These are phyloP conservation scores for Thielaviopsis populi DNA, from an alignment of 2,329 filamentous ascomycete species.

Conservation along the genomic window DNA sequence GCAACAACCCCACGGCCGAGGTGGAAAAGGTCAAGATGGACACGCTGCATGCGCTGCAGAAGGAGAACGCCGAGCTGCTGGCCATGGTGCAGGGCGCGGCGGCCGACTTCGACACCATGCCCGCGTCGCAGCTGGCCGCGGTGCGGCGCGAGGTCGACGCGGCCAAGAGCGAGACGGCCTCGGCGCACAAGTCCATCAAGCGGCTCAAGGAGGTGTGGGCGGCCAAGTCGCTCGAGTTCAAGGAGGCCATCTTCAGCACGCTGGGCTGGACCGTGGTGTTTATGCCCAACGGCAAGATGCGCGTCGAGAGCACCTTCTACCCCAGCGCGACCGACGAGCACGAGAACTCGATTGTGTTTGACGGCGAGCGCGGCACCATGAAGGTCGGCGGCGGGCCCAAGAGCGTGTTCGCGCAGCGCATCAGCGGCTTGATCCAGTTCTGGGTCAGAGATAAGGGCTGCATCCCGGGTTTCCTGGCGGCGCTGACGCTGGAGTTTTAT, in stretches of 20 bases:
- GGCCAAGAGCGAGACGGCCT: slow-evolving; percentile 50
- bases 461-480: slow-evolving; percentile 84
- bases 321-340: slow-evolving; percentile 54
- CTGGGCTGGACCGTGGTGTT: slow-evolving; percentile 93
- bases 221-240: slow-evolving; percentile 83
- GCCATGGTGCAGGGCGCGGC: slow-evolving; percentile 45
- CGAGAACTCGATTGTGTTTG: slow-evolving; percentile 66
- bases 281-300: slow-evolving; percentile 91
- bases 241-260: slow-evolving; percentile 81
- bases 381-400: slow-evolving; percentile 86
- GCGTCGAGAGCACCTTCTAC: slow-evolving; percentile 74
- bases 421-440: slow-evolving; percentile 76
- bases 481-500: slow-evolving; percentile 84
- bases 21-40: slow-evolving; percentile 70
- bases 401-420: slow-evolving; percentile 72
- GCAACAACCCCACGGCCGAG: slow-evolving; percentile 82
- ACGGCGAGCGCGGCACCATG: slow-evolving; percentile 91
- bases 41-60: slow-evolving; percentile 60
- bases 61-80: slow-evolving; percentile 73
- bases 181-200: slow-evolving; percentile 66
- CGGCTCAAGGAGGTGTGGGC: slow-evolving; percentile 89
- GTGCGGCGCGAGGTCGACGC: slow-evolving; percentile 62
- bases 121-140: slow-evolving; percentile 59
- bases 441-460: slow-evolving; percentile 92
- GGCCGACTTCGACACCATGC: slow-evolving; percentile 48